Conservation (phyloP, 2,329 filamentous ascomycete genomes). For the Fusarium sp. region DNA sequence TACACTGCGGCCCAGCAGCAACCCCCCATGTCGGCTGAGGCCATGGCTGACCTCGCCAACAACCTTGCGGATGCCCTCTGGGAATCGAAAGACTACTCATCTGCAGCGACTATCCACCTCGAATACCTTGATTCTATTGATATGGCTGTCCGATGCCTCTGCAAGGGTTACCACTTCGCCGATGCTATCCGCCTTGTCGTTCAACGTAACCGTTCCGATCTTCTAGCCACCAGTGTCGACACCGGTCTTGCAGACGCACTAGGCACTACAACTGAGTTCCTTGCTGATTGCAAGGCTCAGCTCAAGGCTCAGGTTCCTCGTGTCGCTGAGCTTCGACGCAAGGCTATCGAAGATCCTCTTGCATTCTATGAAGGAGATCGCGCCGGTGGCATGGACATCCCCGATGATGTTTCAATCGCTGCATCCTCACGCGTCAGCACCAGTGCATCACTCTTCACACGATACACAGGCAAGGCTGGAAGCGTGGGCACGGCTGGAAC, state of each 20-base stretch:
- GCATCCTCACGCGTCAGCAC: conserved; percentile 84
- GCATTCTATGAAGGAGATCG: conserved; percentile 88
- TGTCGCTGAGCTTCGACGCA: conserved; percentile 81
- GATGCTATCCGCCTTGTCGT: conserved; percentile 86
- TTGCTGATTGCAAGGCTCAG: conserved; percentile 92
- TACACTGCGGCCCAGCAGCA: conserved; percentile 77
- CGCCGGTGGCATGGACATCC: conserved; percentile 74
- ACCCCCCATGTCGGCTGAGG: conserved; percentile 68
- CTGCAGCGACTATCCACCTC: conserved; percentile 82
- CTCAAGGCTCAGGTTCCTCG: conserved; percentile 87
- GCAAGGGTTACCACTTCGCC: conserved; percentile 87
- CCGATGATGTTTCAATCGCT: conserved; percentile 92
- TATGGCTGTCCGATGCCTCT: conserved; percentile 79
- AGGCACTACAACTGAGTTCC: conserved; percentile 85
- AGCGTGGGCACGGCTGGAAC: conserved; percentile 77
- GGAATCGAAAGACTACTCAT: conserved; percentile 85
- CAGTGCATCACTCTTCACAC: conserved; percentile 88
- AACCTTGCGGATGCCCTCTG: conserved; percentile 81
- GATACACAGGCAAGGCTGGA: conserved; percentile 80
- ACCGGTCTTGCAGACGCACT: conserved; percentile 82
- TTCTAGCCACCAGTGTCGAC: conserved; percentile 79
- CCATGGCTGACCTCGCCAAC: conserved; percentile 75
- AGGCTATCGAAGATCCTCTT: conserved; percentile 85
- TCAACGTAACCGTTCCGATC: conserved; percentile 67
- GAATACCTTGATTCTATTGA: conserved; percentile 83